Conservation (phyloP, 371 early-diverging fungal genomes). For the Mortierella sp. region DNA sequence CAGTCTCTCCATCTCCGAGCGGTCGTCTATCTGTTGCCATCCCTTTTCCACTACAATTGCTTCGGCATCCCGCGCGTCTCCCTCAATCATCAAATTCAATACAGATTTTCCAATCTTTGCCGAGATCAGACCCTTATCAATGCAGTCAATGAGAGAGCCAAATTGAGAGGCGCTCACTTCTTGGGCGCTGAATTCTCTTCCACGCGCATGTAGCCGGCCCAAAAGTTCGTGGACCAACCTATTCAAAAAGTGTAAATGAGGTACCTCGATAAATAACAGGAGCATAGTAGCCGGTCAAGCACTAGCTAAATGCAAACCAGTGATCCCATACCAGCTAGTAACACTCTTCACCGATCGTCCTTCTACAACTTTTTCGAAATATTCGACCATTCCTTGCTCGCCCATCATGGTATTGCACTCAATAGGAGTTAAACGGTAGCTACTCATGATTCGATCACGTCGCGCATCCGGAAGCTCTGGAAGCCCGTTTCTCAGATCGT, state of each 20-base stretch:
- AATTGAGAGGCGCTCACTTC: slow-evolving; percentile 70
- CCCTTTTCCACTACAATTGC: slow-evolving; percentile 76
- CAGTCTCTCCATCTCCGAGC: slow-evolving; percentile 56
- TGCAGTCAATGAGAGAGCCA: slow-evolving; percentile 71
- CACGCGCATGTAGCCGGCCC: slow-evolving; percentile 74
- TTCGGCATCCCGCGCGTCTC: slow-evolving; percentile 57
- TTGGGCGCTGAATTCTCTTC: slow-evolving; percentile 63
- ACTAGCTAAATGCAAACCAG: neutral
- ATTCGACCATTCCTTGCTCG: slow-evolving; percentile 77
- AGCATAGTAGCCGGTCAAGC: neutral
- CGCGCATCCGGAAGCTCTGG: slow-evolving; percentile 82
- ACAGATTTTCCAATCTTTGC: slow-evolving; percentile 75
- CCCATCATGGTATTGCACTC: slow-evolving; percentile 74
- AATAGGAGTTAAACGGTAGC: slow-evolving; percentile 67
- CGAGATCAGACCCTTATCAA: slow-evolving; percentile 68
- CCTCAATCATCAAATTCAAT: slow-evolving; percentile 75
- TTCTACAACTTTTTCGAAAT: slow-evolving; percentile 71
- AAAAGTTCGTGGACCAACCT: slow-evolving; percentile 86
- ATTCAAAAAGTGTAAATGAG: neutral
- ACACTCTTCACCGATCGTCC: slow-evolving; percentile 29
- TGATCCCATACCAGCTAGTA: slow-evolving; percentile 19
- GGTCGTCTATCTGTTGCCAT: slow-evolving; percentile 73
- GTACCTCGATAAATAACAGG: neutral
- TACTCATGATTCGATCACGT: slow-evolving; percentile 66
- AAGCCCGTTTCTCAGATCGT: slow-evolving; percentile 53